phyloP scores from a whole-genome alignment of 2,329 filamentous ascomycete genomes.

The Aureobasidium namibiae region DNA sequence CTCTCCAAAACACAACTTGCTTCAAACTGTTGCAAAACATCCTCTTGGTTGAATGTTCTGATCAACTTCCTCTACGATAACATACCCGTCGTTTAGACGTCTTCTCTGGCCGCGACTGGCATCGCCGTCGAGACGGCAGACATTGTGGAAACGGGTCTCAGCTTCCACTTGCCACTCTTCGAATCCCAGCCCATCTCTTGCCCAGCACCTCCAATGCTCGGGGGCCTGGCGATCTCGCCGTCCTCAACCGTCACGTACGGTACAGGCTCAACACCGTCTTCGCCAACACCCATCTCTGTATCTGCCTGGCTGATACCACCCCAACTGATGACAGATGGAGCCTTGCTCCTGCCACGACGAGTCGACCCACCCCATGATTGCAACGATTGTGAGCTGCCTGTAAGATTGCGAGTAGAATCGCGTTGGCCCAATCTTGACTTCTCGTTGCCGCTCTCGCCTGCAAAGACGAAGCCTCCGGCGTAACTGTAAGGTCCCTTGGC shows the following conservation, averaged over 20 bases:
- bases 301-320: constrained; percentile 22
- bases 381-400: constrained; percentile 15
- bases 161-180: constrained; percentile 22
- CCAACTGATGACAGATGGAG: constrained; percentile 19
- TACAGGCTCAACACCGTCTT: constrained; percentile 23
- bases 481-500: constrained; percentile 42
- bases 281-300: constrained; percentile 17
- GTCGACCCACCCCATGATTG: constrained; percentile 3
- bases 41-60: background rate
- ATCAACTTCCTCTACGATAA: background rate
- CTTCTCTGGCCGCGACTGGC: background rate
- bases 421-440: constrained; percentile 19
- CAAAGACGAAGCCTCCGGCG: constrained; percentile 14
- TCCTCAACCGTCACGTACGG: constrained; percentile 19
- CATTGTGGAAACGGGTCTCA: constrained; percentile 18
- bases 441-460: constrained; percentile 23
- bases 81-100: background rate
- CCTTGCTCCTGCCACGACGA: background rate
- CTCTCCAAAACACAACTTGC: background rate
- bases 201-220: constrained; percentile 16
- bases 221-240: background rate
- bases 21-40: too few species aligned
- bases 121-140: background rate
- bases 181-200: constrained; percentile 24
- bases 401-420: constrained; percentile 19